Base-by-base conservation (phyloP, 2,329 filamentous ascomycete genomes). In the Spiromastix sp. region DNA sequence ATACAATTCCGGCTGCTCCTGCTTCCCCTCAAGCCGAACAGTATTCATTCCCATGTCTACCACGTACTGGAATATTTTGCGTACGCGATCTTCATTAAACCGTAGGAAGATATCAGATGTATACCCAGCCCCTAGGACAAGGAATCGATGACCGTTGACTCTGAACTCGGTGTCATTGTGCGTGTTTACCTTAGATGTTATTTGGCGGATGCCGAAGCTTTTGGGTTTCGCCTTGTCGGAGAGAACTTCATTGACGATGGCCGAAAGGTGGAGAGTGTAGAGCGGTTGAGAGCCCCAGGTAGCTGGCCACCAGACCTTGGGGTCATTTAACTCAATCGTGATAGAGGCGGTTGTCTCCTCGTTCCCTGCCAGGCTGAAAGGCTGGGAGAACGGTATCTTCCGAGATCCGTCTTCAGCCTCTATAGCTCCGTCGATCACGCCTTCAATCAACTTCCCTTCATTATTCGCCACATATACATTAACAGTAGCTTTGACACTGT, bases 1-100 rank as follows among this genome's bases (percentile, higher is more conserved):
- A 46, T 78, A 80, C 1, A 80, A 54, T 42, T 71, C 66, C 0
- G 72, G 70, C 5, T 79, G 75, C 45, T 79, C 76, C 48, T 75
- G 70, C 42, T 78, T 79, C 2, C 76, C 76, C 48, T 80, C 76
- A 1, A 79, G 63, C 2, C 76, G 70, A 15, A 80, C 59, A 0
- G 74, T 77, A 49, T 80, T 80, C 31, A 77, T 59, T 2, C 75
- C 75, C 53, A 79, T 68, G 43, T 77, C 72, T 0, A 79, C 59
- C 39, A 71, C 61, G 44, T 76, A 68, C 39, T 62, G 54, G 13
- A 70, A 69, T 27, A 77, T 68, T 0, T 55, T 48, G 10, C 54
- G 55, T 20, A 77, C 65, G 17, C 67, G 66, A 1, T 58, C 40
- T 2, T 49, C 33, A 38, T 74, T 64, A 56, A 72, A 79, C 4